A percentile compares a stretch with the other conserved stretches of the same genome.
phyloP scores from a whole-genome alignment of 2,329 filamentous ascomycete species.

The Karstenula rhodostoma region DNA sequence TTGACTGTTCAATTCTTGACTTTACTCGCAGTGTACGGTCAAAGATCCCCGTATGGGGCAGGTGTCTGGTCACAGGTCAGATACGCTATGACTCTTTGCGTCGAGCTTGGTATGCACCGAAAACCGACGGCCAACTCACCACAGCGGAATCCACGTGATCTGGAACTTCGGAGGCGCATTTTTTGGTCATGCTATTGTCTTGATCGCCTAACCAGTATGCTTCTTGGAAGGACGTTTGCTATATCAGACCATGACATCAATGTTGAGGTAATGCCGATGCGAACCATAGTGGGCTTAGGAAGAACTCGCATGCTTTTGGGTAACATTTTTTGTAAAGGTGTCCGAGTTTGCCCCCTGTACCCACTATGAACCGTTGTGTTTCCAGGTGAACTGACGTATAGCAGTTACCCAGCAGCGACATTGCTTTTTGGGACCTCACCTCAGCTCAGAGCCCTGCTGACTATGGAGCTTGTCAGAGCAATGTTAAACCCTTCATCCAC shows the following conservation, averaged over 20 bases:
- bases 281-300: too few relatives aligned
- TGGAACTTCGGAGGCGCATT: conserved; percentile 33
- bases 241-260: conserved; percentile 40
- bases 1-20: conserved; percentile 37
- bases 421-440: conserved; percentile 33
- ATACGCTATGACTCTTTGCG: conserved; percentile 37
- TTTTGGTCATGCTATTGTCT: conserved; percentile 41
- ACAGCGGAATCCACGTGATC: conserved; percentile 23
- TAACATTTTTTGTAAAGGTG: too few relatives aligned
- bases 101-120: conserved; percentile 38
- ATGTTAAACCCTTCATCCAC: conserved; percentile 37
- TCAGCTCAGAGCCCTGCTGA: conserved; percentile 25
- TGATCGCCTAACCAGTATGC: conserved; percentile 35
- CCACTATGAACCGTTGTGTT: too few relatives aligned
- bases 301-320: too few relatives aligned
- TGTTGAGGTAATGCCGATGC: conserved; percentile 27
- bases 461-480: conserved; percentile 26
- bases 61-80: conserved; percentile 39
- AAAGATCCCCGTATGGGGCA: conserved; percentile 38
- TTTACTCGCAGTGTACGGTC: conserved; percentile 35
- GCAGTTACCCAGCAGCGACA: conserved; percentile 32
- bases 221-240: conserved; percentile 36
- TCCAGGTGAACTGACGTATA: not conserved
- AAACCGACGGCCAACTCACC: conserved; percentile 32
- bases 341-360: not conserved